Percentiles rank a stretch among this genome's conserved stretches.
phyloP scores from a whole-genome alignment of 208 protist genomes.

The Acanthamoeba healyi region DNA sequence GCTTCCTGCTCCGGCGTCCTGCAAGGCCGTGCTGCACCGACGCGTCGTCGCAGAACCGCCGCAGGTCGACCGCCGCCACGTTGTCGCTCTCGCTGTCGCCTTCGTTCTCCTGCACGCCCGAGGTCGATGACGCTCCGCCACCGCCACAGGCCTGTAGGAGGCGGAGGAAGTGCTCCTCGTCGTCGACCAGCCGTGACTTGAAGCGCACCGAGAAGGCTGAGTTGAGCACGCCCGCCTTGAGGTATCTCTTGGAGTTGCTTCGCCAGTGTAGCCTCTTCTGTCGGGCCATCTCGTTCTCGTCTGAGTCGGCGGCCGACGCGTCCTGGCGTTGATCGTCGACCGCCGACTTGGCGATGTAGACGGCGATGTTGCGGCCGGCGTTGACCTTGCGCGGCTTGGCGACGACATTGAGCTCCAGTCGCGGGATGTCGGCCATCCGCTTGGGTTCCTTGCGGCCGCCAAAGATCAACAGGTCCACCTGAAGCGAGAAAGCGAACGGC shows the following conservation, averaged over 20 bases:
- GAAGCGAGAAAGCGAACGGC: neutral
- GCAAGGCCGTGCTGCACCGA: neutral
- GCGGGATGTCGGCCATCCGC: neutral
- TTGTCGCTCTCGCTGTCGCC: neutral
- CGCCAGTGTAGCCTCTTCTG: slow-evolving; percentile 6
- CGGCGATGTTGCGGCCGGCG: neutral
- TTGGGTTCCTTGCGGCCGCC: neutral
- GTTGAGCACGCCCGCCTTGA: slow-evolving; percentile 31
- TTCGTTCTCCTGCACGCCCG: neutral
- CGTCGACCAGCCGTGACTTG: slow-evolving; percentile 5
- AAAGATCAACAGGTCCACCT: neutral
- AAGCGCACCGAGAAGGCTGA: slow-evolving; percentile 7
- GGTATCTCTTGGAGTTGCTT: neutral
- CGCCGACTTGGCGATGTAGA: neutral
- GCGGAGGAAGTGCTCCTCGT: neutral
- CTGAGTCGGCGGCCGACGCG: neutral
- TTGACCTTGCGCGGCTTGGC: neutral
- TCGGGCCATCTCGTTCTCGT: slow-evolving; percentile 10
- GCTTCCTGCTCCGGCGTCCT: neutral
- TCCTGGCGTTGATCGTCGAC: neutral
- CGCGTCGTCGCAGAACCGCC: neutral
- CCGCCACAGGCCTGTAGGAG: neutral
- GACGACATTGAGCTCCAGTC: neutral
- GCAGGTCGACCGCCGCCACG: neutral
- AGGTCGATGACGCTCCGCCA: no score